phyloP scores from a whole-genome alignment of 805 yeast genomes.

The Saccharomycopsis malanga region DNA sequence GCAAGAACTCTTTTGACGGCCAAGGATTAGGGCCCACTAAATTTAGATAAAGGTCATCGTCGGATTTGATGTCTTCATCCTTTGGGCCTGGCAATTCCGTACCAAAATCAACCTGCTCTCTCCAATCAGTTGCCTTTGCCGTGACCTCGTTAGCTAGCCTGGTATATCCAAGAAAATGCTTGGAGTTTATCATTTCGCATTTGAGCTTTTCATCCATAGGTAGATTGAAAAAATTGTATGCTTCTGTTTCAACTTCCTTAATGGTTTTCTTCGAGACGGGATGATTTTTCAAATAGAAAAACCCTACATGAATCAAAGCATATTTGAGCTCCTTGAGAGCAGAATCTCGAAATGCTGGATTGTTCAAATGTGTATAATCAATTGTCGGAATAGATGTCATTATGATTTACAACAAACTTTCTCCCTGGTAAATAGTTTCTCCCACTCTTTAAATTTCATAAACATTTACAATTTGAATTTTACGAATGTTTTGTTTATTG shows the following conservation, averaged over 20 bases:
- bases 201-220: conserved; percentile 22
- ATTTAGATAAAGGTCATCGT: conserved; percentile 37
- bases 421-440: too few species aligned
- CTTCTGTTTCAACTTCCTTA: conserved; percentile 1
- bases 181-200: conserved; percentile 48
- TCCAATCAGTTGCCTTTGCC: conserved; percentile 44
- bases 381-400: conserved; percentile 9
- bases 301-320: conserved; percentile 12
- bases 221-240: conserved; percentile 7
- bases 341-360: not conserved
- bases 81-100: conserved; percentile 42
- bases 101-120: conserved; percentile 58
- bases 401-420: too few species aligned
- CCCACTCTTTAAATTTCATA: too few species aligned
- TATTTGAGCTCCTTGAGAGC: not conserved
- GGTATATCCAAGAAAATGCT: conserved; percentile 54
- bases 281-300: conserved; percentile 12
- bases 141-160: conserved; percentile 53
- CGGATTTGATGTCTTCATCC: conserved; percentile 17
- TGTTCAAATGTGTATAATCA: conserved; percentile 2
- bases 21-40: conserved; percentile 53
- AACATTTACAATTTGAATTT: too few species aligned
- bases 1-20: conserved; percentile 38
- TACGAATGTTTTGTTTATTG: too few species aligned
- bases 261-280: not conserved